Conservation (phyloP, 768 basidiomycete genomes). For the Stropharia rugosoannulata region DNA sequence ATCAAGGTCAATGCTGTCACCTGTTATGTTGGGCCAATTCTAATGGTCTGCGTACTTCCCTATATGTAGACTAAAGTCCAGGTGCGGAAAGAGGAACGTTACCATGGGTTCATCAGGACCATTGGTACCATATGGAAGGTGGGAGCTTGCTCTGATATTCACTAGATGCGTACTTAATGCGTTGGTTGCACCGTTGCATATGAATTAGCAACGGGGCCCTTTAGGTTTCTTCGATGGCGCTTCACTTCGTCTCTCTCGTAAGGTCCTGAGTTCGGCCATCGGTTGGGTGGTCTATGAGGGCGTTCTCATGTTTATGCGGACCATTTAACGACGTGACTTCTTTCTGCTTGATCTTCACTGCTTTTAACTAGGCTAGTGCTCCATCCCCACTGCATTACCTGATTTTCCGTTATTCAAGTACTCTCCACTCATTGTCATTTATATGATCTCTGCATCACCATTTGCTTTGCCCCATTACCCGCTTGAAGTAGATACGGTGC, state of each 20-base stretch:
- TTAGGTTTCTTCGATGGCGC: constrained; percentile 85
- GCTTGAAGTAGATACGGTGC: no score
- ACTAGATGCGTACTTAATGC: not conserved
- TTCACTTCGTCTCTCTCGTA: constrained; percentile 79
- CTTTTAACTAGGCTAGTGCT: no score
- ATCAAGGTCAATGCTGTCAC: constrained; percentile 61
- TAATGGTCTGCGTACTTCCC: not conserved
- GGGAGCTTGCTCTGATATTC: constrained; percentile 18
- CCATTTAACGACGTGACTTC: not conserved
- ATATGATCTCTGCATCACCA: no score
- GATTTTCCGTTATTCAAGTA: no score
- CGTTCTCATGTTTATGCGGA: constrained; percentile 58
- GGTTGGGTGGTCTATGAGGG: constrained; percentile 93
- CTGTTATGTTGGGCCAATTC: not conserved
- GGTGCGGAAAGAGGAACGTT: constrained; percentile 75
- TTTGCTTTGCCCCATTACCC: no score
- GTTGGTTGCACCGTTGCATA: not conserved
- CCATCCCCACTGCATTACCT: no score
- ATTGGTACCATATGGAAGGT: constrained; percentile 69
- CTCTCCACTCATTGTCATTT: no score
- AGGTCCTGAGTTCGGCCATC: constrained; percentile 86
- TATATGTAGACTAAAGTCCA: constrained; percentile 80
- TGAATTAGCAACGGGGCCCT: constrained; percentile 71
- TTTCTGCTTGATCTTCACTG: not conserved
- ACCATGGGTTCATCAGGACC: constrained; percentile 70